Percentiles rank a stretch among this genome's conserved stretches.
Conservation (phyloP, 2,329 filamentous ascomycete species). For the Torrubiellomyces zombiae region DNA sequence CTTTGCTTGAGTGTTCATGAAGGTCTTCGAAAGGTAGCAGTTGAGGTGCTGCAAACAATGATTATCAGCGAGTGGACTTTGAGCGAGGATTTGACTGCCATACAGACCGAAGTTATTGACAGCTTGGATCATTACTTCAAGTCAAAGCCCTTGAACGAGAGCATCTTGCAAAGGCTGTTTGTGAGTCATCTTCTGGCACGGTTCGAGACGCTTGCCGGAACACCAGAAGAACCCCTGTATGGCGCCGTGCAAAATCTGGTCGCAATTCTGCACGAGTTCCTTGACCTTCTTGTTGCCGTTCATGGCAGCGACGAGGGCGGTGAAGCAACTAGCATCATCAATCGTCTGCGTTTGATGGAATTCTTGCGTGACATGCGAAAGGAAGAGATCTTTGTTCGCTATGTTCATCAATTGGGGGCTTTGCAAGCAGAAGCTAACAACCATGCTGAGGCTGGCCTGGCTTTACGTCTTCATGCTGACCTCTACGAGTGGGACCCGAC, state of each 20-base stretch:
- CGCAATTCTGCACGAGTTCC: constrained; percentile 70
- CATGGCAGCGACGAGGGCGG: constrained; percentile 58
- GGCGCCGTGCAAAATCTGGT: constrained; percentile 63
- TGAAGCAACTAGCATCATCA: constrained; percentile 70
- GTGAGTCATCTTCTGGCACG: constrained; percentile 68
- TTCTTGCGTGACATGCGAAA: constrained; percentile 94
- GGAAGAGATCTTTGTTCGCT: constrained; percentile 89
- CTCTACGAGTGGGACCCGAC: constrained; percentile 80
- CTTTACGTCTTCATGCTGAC: constrained; percentile 78
- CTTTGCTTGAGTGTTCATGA: constrained; percentile 92
- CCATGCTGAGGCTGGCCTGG: constrained; percentile 74
- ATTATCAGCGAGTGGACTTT: constrained; percentile 96
- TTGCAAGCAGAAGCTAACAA: constrained; percentile 64
- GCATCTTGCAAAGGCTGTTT: constrained; percentile 81
- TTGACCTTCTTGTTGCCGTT: constrained; percentile 80
- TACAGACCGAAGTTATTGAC: constrained; percentile 94
- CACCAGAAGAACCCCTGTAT: constrained; percentile 57
- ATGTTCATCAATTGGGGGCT: constrained; percentile 78
- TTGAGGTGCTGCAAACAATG: constrained; percentile 92
- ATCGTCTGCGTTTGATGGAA: constrained; percentile 82
- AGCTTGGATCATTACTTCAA: constrained; percentile 85
- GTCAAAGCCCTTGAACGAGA: constrained; percentile 72
- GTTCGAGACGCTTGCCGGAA: constrained; percentile 54
- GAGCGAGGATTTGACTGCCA: constrained; percentile 76
- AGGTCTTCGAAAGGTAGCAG: constrained; percentile 73